These are phyloP conservation scores for Kluyveromyces dobzhanskii DNA, from an alignment of 805 yeast genomes.

Conservation along the genomic window DNA sequence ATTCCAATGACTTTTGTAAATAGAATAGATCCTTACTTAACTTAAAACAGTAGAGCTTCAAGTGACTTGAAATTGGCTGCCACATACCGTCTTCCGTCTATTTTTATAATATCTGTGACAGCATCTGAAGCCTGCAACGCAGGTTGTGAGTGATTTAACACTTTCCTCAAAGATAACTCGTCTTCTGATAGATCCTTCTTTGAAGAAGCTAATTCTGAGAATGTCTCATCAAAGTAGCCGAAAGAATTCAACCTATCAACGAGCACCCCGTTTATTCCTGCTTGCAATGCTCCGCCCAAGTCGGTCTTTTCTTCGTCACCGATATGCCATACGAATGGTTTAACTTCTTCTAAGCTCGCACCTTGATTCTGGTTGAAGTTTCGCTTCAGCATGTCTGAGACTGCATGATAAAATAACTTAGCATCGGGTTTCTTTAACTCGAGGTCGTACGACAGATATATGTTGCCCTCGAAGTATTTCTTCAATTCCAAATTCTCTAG, in stretches of 20 bases:
- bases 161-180: constrained; percentile 21
- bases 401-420: constrained; percentile 37
- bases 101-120: constrained; percentile 15
- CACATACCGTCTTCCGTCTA: constrained; percentile 14
- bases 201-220: background rate
- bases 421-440: constrained; percentile 46
- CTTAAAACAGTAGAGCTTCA: constrained; percentile 8
- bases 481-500: constrained; percentile 39
- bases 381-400: constrained; percentile 21
- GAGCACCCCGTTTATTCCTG: constrained; percentile 58
- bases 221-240: constrained; percentile 15
- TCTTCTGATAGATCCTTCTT: constrained; percentile 7
- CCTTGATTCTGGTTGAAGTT: constrained; percentile 13
- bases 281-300: constrained; percentile 38
- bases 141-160: constrained; percentile 16
- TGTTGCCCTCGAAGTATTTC: constrained; percentile 32
- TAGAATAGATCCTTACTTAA: too few relatives aligned
- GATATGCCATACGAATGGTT: constrained; percentile 46
- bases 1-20: too few relatives aligned
- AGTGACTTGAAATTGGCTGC: constrained; percentile 19
- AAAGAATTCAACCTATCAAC: constrained; percentile 38
- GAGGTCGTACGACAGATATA: constrained; percentile 50
- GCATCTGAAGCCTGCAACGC: constrained; percentile 15
- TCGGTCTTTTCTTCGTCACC: constrained; percentile 59
- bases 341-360: constrained; percentile 13